Evolutionary conservation across 1,284 basidiomycete species (phyloP).

Genomic region (Tilletia setariae): DNA sequence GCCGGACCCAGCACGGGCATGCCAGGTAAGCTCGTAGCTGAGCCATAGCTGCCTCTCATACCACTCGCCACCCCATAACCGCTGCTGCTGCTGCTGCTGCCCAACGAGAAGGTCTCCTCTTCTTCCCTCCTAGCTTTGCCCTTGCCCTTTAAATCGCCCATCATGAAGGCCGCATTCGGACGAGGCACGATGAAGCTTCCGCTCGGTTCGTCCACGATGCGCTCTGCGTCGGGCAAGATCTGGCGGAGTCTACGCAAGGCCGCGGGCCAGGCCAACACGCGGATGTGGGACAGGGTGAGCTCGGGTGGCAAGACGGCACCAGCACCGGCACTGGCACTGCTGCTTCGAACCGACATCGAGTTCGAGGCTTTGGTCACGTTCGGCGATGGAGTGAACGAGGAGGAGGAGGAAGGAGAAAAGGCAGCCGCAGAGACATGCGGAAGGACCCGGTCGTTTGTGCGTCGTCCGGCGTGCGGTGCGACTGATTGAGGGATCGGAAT

Average conservation of each 20-base stretch:
- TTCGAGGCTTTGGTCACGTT: background rate
- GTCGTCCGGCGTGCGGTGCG: too few relatives aligned
- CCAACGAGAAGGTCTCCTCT: too few relatives aligned
- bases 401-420: too few relatives aligned
- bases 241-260: background rate
- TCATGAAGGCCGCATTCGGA: background rate
- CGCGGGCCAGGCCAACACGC: background rate
- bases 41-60: background rate
- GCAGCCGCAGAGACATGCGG: too few relatives aligned
- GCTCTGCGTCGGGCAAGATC: conserved; percentile 5
- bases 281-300: conserved; percentile 7
- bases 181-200: background rate
- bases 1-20: background rate
- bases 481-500: background rate
- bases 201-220: conserved; percentile 14
- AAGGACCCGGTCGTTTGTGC: too few relatives aligned
- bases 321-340: background rate
- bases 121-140: background rate
- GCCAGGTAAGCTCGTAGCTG: background rate
- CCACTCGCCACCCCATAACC: background rate
- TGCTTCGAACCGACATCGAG: background rate
- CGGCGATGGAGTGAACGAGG: too few relatives aligned
- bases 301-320: background rate
- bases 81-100: background rate
- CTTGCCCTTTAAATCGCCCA: background rate